Evolutionary conservation across 1,139 yeast genomes (phyloP).

Genomic region (Geotrichum europaeum): DNA sequence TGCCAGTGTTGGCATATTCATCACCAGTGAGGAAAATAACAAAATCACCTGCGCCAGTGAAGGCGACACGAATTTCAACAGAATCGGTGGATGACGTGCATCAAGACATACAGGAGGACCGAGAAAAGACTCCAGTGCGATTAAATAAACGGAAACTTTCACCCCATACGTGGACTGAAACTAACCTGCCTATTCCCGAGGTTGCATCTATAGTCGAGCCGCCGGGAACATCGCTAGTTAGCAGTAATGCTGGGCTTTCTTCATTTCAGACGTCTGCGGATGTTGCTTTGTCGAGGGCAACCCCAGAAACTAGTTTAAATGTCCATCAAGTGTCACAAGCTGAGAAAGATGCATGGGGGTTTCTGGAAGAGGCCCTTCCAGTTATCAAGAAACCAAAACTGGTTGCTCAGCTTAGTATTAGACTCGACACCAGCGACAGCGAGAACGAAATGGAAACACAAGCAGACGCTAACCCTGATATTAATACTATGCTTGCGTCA

Average conservation of each 20-base stretch:
- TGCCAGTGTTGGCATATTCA: background rate
- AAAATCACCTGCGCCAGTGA: background rate
- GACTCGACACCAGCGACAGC: slow-evolving; percentile 10
- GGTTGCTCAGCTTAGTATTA: slow-evolving; percentile 6
- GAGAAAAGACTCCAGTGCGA: background rate
- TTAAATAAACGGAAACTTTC: background rate
- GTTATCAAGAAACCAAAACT: slow-evolving; percentile 9
- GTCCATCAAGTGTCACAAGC: slow-evolving; percentile 10
- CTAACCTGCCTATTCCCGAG: background rate
- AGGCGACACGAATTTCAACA: background rate
- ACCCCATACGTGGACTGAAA: background rate
- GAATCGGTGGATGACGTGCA: background rate
- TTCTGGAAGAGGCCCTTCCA: slow-evolving; percentile 11
- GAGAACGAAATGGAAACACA: slow-evolving; percentile 7
- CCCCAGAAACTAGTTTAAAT: slow-evolving; percentile 6
- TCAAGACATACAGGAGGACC: background rate
- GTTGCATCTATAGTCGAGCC: background rate
- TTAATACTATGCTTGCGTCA: background rate
- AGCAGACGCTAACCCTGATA: background rate
- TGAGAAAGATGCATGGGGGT: slow-evolving; percentile 15
- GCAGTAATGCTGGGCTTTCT: background rate
- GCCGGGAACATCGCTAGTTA: background rate
- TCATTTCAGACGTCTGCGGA: background rate
- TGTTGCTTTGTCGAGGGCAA: background rate
- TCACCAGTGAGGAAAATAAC: background rate